These are phyloP conservation scores for Panicum virgatum DNA, from an alignment of 202 grass and related monocot species.

Conservation along the genomic window DNA sequence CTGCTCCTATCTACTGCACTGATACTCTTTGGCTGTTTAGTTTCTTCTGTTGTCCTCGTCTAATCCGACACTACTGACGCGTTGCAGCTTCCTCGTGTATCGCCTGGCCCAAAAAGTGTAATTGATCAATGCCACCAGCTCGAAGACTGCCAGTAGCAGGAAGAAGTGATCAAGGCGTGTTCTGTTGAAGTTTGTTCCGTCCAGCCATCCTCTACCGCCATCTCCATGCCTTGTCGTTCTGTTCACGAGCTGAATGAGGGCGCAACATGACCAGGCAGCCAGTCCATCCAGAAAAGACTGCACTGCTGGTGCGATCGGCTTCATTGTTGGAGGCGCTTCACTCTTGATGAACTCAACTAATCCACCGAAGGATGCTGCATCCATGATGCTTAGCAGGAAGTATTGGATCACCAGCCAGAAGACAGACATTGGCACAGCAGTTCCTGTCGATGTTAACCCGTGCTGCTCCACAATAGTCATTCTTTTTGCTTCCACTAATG, in stretches of 20 bases:
- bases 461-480: constrained; percentile 29
- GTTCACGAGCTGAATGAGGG: constrained; percentile 44
- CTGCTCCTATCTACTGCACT: background rate
- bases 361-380: constrained; percentile 48
- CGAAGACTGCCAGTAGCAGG: constrained; percentile 43
- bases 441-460: constrained; percentile 25
- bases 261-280: constrained; percentile 42
- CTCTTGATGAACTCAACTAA: constrained; percentile 63
- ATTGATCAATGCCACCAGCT: constrained; percentile 56
- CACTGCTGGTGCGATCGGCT: constrained; percentile 41
- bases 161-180: constrained; percentile 72
- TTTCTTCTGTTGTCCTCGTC: background rate
- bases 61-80: background rate
- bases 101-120: constrained; percentile 67
- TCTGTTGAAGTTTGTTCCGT: constrained; percentile 59
- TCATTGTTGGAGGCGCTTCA: constrained; percentile 35
- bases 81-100: constrained; percentile 39
- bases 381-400: constrained; percentile 59
- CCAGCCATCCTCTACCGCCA: constrained; percentile 54
- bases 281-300: constrained; percentile 47
- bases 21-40: background rate
- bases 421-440: constrained; percentile 44
- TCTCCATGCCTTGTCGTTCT: constrained; percentile 28
- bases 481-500: constrained; percentile 61
- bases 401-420: constrained; percentile 62